Evolutionary conservation across 129 eudicot species (phyloP), one percentile per base, ranked within the genome.

Genomic region (Lactuca saligna): DNA sequence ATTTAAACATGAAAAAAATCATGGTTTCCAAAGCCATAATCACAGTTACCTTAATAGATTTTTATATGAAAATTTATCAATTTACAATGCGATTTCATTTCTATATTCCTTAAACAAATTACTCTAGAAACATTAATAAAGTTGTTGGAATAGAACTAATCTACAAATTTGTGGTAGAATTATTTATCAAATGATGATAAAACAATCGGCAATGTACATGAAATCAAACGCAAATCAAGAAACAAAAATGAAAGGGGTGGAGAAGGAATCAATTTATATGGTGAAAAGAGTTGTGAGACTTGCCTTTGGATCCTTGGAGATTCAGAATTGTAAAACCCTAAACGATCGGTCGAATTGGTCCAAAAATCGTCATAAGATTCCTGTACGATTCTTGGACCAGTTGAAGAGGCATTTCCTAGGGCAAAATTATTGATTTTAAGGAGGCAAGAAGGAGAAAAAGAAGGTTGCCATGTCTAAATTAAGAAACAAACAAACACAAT

Each of bases 371-470:
- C 56, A 61, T 61, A 32, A 25, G 73, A 60, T n/a, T 25, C 38
- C 37, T 73, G 12, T 68, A 75, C 73, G 78, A 80, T 79, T 67
- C 64, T 70, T 81, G 86, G 86, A 84, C 82, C 86, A 61, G 69
- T 66, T 11, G 54, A 50, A 70, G 66, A 70, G 65, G 46, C 46
- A 15, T 42, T 33, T 67, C 25, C 17, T 41, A 15, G 53, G 71
- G 48, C 48, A 71, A 53, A 61, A 53, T 25, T 31, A 61, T 61
- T 37, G 66, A 71, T 62, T 34, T 66, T 37, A 77, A 66, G 81
- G 84, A 57, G 77, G 80, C 75, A 58, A 75, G 70, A 63, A 74
- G 77, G 66, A 61, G 78, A 75, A 66, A 51, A 75, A 38, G 76
- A 60, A 68, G 74, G 60, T 72, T 13, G 41, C 61, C 82, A 63